Evolutionary conservation across 2,329 filamentous ascomycete genomes (phyloP).

Genomic region (Paramyrothecium roridum): DNA sequence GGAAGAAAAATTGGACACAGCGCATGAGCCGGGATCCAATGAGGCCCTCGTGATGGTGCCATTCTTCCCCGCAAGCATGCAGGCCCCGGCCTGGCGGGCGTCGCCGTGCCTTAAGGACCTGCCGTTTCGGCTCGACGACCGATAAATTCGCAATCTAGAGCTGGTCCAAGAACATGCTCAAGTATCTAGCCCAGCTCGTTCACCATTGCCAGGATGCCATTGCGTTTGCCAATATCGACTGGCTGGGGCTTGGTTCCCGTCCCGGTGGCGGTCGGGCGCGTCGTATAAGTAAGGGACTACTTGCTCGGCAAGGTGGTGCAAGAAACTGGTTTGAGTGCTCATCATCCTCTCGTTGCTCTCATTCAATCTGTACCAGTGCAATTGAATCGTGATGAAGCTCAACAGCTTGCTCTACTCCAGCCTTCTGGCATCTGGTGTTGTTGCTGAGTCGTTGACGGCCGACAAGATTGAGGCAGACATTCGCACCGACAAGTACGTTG

Average conservation of each 20-base stretch:
- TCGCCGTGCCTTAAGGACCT: neutral
- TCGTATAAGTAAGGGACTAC: neutral
- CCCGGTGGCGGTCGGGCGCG: no score
- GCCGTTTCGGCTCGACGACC: neutral
- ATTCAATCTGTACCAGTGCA: neutral
- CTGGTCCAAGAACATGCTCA: neutral
- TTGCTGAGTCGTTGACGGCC: slow-evolving; percentile 30
- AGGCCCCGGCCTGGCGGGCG: neutral
- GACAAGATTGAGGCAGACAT: slow-evolving; percentile 38
- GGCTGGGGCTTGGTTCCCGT: neutral
- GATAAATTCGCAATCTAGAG: neutral
- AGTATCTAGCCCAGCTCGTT: neutral
- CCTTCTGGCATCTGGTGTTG: slow-evolving; percentile 7
- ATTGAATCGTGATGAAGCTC: slow-evolving; percentile 12
- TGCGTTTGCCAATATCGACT: neutral
- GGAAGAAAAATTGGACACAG: neutral
- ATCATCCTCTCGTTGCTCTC: neutral
- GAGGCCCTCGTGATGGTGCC: neutral
- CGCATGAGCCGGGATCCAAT: neutral
- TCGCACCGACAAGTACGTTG: slow-evolving; percentile 30
- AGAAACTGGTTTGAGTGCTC: neutral
- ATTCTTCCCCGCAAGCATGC: neutral
- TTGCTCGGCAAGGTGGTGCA: neutral
- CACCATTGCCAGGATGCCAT: neutral
- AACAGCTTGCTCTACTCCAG: slow-evolving; percentile 8